Evolutionary conservation across 2,329 filamentous ascomycete genomes (phyloP).

Genomic region (Aspergillus aculeatinus): DNA sequence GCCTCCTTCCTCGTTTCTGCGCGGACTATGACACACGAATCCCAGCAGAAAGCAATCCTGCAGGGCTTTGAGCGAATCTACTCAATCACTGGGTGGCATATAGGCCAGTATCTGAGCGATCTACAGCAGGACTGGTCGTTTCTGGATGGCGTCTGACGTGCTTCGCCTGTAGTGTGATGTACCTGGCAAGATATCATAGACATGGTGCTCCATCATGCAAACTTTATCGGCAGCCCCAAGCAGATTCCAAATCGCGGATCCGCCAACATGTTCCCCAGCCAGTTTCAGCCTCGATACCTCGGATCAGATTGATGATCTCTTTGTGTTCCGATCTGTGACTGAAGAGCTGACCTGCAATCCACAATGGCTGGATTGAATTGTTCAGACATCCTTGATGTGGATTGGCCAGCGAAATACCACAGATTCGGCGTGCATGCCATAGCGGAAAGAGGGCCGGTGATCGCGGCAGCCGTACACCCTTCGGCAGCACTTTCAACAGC

Average conservation of each 20-base stretch:
- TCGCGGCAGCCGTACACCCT: constrained; percentile 24
- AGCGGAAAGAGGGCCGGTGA: constrained; percentile 40
- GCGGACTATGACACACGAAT: constrained; percentile 50
- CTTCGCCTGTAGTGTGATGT: too few relatives aligned
- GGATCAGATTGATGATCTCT: constrained; percentile 41
- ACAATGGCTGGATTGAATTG: constrained; percentile 59
- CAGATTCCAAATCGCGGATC: constrained; percentile 51
- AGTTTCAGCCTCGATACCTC: constrained; percentile 52
- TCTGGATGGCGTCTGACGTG: constrained; percentile 19
- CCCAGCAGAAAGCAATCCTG: constrained; percentile 48
- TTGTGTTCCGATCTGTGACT: constrained; percentile 50
- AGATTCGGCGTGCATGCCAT: constrained; percentile 58
- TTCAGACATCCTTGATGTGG: constrained; percentile 57
- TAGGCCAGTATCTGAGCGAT: constrained; percentile 17
- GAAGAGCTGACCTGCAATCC: constrained; percentile 56
- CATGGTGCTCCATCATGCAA: not conserved
- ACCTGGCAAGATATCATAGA: too few relatives aligned
- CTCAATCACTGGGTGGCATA: constrained; percentile 45
- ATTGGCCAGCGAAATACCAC: constrained; percentile 58
- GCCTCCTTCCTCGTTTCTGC: constrained; percentile 49
- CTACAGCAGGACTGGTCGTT: constrained; percentile 26
- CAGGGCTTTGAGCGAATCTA: constrained; percentile 41
- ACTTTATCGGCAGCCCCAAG: constrained; percentile 26
- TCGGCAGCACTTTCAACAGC: constrained; percentile 49
- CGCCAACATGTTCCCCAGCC: constrained; percentile 57